Percentiles rank a stretch among this genome's conserved stretches.
Evolutionary conservation across 2,329 filamentous ascomycete species (phyloP).

Genomic region (Paraphaeosphaeria sporulosa): DNA sequence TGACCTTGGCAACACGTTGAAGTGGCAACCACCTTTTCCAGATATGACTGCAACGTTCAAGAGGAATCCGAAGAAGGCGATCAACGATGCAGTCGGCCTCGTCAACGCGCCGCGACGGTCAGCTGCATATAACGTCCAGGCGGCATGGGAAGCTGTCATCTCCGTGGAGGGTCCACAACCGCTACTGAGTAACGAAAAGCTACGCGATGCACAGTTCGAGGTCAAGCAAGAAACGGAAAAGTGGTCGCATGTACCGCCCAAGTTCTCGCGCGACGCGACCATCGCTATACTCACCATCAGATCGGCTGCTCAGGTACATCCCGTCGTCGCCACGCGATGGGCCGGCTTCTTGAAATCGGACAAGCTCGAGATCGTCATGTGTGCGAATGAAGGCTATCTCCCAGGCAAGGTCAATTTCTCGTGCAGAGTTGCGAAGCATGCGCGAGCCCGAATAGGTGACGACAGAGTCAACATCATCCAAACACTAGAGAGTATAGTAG

Average conservation of each 20-base stretch:
- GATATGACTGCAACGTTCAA: conserved; percentile 70
- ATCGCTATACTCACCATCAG: conserved; percentile 70
- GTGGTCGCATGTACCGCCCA: conserved; percentile 68
- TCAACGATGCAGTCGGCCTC: conserved; percentile 69
- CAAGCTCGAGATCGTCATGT: conserved; percentile 69
- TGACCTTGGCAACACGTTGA: conserved; percentile 69
- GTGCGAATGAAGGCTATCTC: conserved; percentile 72
- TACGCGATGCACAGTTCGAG: conserved; percentile 64
- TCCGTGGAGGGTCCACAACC: conserved; percentile 59
- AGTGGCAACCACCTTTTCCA: conserved; percentile 72
- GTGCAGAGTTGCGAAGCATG: conserved; percentile 67
- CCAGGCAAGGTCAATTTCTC: conserved; percentile 72
- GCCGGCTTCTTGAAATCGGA: conserved; percentile 66
- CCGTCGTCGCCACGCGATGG: conserved; percentile 73
- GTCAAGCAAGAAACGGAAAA: conserved; percentile 68
- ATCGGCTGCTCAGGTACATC: conserved; percentile 69
- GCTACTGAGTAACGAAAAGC: conserved; percentile 57
- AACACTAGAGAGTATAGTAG: conserved; percentile 61
- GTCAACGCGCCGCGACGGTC: conserved; percentile 72
- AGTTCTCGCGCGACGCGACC: conserved; percentile 68
- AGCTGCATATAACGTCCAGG: conserved; percentile 65
- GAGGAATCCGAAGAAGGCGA: conserved; percentile 65
- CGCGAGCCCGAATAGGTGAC: conserved; percentile 55
- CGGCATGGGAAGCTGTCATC: conserved; percentile 67
- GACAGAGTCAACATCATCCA: conserved; percentile 70